Evolutionary conservation across 2,329 filamentous ascomycete species (phyloP).

Genomic region (Chrysosporium queenslandicum): DNA sequence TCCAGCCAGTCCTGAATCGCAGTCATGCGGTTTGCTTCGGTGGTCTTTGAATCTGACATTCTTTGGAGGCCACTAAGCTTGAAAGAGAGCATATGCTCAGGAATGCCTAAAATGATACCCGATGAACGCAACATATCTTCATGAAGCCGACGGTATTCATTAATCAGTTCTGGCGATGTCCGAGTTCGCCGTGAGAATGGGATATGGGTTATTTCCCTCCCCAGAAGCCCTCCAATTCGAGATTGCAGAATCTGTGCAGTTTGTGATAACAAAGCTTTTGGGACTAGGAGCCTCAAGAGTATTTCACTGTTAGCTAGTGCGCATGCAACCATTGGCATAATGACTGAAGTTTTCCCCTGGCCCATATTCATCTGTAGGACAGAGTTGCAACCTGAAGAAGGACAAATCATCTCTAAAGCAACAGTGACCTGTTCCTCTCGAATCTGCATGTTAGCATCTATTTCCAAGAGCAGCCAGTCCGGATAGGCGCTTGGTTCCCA

Average conservation of each 20-base stretch:
- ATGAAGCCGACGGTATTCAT: slow-evolving; percentile 17
- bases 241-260: slow-evolving; percentile 48
- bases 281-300: slow-evolving; percentile 50
- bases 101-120: slow-evolving; percentile 51
- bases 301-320: slow-evolving; percentile 42
- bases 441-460: slow-evolving; percentile 55
- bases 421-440: slow-evolving; percentile 53
- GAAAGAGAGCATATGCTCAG: slow-evolving; percentile 57
- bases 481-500: slow-evolving; percentile 46
- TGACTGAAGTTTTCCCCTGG: slow-evolving; percentile 59
- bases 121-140: slow-evolving; percentile 25
- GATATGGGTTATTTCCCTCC: slow-evolving; percentile 46
- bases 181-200: slow-evolving; percentile 45
- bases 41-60: slow-evolving; percentile 46
- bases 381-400: slow-evolving; percentile 44
- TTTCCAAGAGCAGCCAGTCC: slow-evolving; percentile 58
- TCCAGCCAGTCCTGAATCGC: slow-evolving; percentile 37
- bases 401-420: slow-evolving; percentile 49
- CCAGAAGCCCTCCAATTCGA: slow-evolving; percentile 47
- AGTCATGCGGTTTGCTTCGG: slow-evolving; percentile 43
- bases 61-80: slow-evolving; percentile 43
- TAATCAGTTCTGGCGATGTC: slow-evolving; percentile 15
- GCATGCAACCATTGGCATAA: slow-evolving; percentile 54
- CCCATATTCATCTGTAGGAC: slow-evolving; percentile 61
- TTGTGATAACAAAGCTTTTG: slow-evolving; percentile 51